Evolutionary conservation across 2,329 filamentous ascomycete species (phyloP).

Genomic region (Epicoccum sorghinum): DNA sequence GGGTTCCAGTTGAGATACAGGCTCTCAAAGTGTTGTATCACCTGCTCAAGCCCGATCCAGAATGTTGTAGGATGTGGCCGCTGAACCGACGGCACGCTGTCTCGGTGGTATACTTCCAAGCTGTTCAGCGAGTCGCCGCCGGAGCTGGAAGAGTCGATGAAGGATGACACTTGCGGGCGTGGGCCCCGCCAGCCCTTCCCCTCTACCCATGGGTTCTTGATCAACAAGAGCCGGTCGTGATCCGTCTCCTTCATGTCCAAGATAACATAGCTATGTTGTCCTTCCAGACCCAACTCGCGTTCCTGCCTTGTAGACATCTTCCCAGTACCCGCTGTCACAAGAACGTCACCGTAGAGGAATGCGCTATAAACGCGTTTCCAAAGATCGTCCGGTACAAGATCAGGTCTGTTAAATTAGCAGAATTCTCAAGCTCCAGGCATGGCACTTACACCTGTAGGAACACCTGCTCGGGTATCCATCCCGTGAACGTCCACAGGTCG

Average conservation of each 20-base stretch:
- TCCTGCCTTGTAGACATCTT: constrained; percentile 79
- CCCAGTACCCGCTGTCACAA: constrained; percentile 90
- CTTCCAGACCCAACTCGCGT: constrained; percentile 78
- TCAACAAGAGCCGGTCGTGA: constrained; percentile 70
- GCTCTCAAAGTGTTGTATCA: constrained; percentile 91
- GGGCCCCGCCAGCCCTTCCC: constrained; percentile 74
- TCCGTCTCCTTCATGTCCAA: constrained; percentile 74
- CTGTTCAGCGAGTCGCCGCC: constrained; percentile 22
- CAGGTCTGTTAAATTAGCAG: constrained; percentile 62
- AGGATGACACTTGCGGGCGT: constrained; percentile 28
- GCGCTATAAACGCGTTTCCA: constrained; percentile 79
- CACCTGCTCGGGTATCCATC: constrained; percentile 96
- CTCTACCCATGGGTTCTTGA: constrained; percentile 97
- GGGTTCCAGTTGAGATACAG: constrained; percentile 99
- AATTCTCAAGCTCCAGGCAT: not conserved
- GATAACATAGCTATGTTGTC: constrained; percentile 93
- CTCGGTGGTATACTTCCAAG: constrained; percentile 29
- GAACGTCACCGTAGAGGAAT: constrained; percentile 78
- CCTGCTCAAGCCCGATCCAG: constrained; percentile 89
- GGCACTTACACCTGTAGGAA: constrained; percentile 74
- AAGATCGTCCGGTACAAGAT: constrained; percentile 74
- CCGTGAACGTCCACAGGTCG: constrained; percentile 88
- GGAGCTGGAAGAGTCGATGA: constrained; percentile 25
- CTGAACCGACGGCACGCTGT: constrained; percentile 39
- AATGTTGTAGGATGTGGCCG: constrained; percentile 73